Base-by-base conservation (phyloP, 2,329 filamentous ascomycete genomes). In the Helminthosporium solani region DNA sequence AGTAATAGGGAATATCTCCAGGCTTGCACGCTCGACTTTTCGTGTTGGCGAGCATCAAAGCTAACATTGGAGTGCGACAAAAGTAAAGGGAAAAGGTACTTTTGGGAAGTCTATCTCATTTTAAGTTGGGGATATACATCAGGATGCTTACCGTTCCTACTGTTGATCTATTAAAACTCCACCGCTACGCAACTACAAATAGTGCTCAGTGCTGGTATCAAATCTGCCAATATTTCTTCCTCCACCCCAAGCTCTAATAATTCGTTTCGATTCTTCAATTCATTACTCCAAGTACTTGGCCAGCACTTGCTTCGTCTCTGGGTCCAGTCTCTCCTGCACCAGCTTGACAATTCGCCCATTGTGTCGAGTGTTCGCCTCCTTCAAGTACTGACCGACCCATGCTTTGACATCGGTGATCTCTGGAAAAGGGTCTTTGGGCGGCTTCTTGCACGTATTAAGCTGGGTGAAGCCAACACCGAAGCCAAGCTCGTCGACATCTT, bases 381-480 rank as follows among this genome's bases (percentile, higher is more conserved):
- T 86, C 64, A 96, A 75, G 66, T 89, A 90, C 53, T 80, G 75
- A 45, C 87, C 79, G n/a, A 96, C 91, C 92, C 92, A 99, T 8
- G 66, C 70, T 67, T 86, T 87, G 42, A 90, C 87, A 44, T 90
- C 85, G 4, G 82, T 80, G 12, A 96, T 84, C 50, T 96, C 87
- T 0, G 91, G 87, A 76, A 90, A 97, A 16, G 91, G 87, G 67
- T 97, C 94, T 41, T 78, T 79, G 1, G 81, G 74, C 3, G 82
- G 76, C 48, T 84, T 84, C 68, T 86, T 89, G 75, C 92, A 94
- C 0, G 92, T 96, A 74, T 92, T 95, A 52, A 99, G 80, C 25
- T 88, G 86, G 0, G 94, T 97, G 73, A 95, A 99, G 7, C 90
- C 92, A 54, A 96, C 85, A 20, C 94, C 94, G 64, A 99, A 99